These are phyloP conservation scores for Kwoniella shivajii DNA, from an alignment of 1,284 basidiomycete species.

Conservation along the genomic window DNA sequence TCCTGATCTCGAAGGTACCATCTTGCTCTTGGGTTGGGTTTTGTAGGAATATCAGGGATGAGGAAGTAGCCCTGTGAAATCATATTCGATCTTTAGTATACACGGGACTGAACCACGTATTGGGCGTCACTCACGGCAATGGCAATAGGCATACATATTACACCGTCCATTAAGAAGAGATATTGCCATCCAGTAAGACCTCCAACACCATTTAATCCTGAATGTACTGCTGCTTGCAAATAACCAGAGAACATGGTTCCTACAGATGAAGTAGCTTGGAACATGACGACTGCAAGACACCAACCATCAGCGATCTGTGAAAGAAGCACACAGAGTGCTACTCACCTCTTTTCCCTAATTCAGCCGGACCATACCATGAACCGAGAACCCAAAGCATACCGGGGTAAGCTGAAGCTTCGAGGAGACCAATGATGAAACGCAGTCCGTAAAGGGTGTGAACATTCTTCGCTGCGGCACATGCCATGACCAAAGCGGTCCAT, in stretches of 20 bases:
- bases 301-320: slow-evolving; percentile 20
- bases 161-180: slow-evolving; percentile 28
- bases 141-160: slow-evolving; percentile 45
- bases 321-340: slow-evolving; percentile 22
- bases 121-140: slow-evolving; percentile 20
- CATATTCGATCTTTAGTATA: background rate
- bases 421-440: slow-evolving; percentile 42
- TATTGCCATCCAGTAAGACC: slow-evolving; percentile 38
- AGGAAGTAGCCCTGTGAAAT: slow-evolving; percentile 35
- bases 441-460: slow-evolving; percentile 36
- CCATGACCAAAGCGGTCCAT: slow-evolving; percentile 21
- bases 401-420: slow-evolving; percentile 36
- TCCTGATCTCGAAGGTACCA: slow-evolving; percentile 20
- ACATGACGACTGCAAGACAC: slow-evolving; percentile 24
- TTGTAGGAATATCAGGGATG: slow-evolving; percentile 47
- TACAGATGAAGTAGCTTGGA: slow-evolving; percentile 23
- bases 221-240: slow-evolving; percentile 33
- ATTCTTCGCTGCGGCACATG: slow-evolving; percentile 17
- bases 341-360: slow-evolving; percentile 44
- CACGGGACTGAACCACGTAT: background rate
- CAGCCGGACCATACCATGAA: slow-evolving; percentile 44
- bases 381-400: slow-evolving; percentile 41
- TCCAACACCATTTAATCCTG: slow-evolving; percentile 26
- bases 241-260: slow-evolving; percentile 41
- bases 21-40: slow-evolving; percentile 25